Evolutionary conservation across 768 basidiomycete genomes (phyloP), one percentile per base, ranked within the genome.

Genomic region (Pisolithus microcarpus): DNA sequence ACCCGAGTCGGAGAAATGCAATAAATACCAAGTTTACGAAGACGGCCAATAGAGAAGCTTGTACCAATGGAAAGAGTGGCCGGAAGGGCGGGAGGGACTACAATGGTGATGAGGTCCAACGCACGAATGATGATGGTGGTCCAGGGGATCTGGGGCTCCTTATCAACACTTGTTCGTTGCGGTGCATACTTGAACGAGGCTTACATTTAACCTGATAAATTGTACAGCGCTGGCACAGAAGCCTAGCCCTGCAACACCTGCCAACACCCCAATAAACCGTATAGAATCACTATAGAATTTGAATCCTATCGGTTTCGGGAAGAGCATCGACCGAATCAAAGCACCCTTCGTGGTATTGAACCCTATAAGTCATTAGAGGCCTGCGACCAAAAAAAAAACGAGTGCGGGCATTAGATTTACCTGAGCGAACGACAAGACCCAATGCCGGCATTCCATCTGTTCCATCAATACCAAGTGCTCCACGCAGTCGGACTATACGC

Each of bases 311-410:
- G 95, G 94, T 63, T 96, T 97, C 0, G 96, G 96, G 72, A 94
- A 99, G 15, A 99, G 75, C 95, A 99, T 99, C 0, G 95, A 97
- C 21, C 96, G 79, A 21, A 98, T 82, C 21, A 99, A 73, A 1
- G 95, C 88, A 16, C 96, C 96, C 69, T 98, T 98, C 5, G 96
- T 99, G 1, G 96, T 99, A 65, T 89, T 91, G 70, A 98, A 98
- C 1, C 90, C 87, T 84, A 46, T 48, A n/a, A 48, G 55, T 38
- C n/a, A 54, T 48, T 26, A 50, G 18, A 43, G 40, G 18, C 64
- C 44, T 15, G 34, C 11, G 34, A 11, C 58, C 46, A 43, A 10
- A 37, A 24, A n/a, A 44, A 44, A 13, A 5, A 23, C 34, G 5
- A 38, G 8, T 2, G 38, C 10, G 44, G 31, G 7, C 19, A 46